A percentile compares a stretch with the other conserved stretches of the same genome.
Conservation (phyloP, 2,329 filamentous ascomycete genomes). For the Aspergillus thermomutatus region DNA sequence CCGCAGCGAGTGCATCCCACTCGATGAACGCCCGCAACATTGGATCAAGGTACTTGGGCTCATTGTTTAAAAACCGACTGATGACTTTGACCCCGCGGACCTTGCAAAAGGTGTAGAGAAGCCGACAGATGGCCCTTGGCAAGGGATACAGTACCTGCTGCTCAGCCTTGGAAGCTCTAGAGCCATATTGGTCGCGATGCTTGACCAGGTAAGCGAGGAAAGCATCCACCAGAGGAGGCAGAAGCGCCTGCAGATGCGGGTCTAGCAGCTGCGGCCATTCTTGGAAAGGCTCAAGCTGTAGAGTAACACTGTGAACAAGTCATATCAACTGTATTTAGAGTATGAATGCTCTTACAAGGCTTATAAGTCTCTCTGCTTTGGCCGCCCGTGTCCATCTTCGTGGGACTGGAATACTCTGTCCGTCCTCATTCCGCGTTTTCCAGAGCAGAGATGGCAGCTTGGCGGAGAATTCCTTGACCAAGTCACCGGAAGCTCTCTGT, state of each 20-base stretch:
- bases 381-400: constrained; percentile 37
- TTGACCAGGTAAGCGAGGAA: constrained; percentile 64
- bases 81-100: constrained; percentile 91
- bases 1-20: constrained; percentile 33
- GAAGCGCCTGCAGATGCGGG: constrained; percentile 70
- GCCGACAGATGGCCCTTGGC: constrained; percentile 68
- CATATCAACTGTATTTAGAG: constrained; percentile 5
- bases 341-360: constrained; percentile 33
- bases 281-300: constrained; percentile 79
- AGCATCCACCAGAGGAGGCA: constrained; percentile 71
- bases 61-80: constrained; percentile 84
- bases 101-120: constrained; percentile 91
- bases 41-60: constrained; percentile 78
- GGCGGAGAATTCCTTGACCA: constrained; percentile 40
- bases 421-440: constrained; percentile 27
- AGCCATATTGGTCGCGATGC: constrained; percentile 42
- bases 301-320: neutral
- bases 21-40: constrained; percentile 73
- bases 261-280: constrained; percentile 93
- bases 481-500: constrained; percentile 44
- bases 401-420: constrained; percentile 24
- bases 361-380: constrained; percentile 38
- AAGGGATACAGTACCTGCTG: constrained; percentile 48
- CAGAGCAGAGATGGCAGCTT: constrained; percentile 44
- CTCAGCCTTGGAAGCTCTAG: constrained; percentile 30